A percentile compares a stretch with the other conserved stretches of the same genome.
Evolutionary conservation across 2,329 filamentous ascomycete genomes (phyloP).

Genomic region (Keithomyces neogunnii): DNA sequence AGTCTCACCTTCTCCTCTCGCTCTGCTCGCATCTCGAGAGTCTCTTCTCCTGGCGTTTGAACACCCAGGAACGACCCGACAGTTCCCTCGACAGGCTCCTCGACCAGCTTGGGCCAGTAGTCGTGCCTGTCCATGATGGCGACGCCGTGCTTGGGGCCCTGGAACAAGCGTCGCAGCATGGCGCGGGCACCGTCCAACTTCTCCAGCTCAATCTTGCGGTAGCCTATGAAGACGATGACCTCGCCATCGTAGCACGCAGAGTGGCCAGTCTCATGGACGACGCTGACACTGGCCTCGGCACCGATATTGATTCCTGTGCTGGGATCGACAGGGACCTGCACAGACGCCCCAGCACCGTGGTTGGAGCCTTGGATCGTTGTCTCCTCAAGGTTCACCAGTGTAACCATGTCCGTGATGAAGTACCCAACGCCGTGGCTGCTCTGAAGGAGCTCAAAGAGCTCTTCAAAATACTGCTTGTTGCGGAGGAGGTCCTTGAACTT

Average conservation of each 20-base stretch:
- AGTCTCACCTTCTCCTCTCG: background rate
- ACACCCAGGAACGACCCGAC: constrained; percentile 3
- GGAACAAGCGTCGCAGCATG: constrained; percentile 28
- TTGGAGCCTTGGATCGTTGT: constrained; percentile 8
- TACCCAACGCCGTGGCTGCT: constrained; percentile 16
- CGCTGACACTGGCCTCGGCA: constrained; percentile 10
- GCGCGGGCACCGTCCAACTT: constrained; percentile 17
- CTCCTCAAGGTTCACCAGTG: constrained; percentile 17
- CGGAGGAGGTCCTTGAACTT: constrained; percentile 20
- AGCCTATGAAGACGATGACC: constrained; percentile 20
- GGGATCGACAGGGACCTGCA: constrained; percentile 13
- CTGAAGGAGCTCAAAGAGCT: constrained; percentile 17
- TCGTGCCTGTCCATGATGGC: constrained; percentile 17
- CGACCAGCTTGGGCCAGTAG: constrained; percentile 18
- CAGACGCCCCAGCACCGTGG: constrained; percentile 9
- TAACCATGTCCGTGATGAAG: constrained; percentile 20
- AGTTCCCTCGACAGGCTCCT: constrained; percentile 15
- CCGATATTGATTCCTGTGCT: constrained; percentile 13
- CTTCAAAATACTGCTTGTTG: constrained; percentile 18
- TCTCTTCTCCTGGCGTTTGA: background rate
- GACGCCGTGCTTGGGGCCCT: constrained; percentile 32
- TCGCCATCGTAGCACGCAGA: constrained; percentile 18
- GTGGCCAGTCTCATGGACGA: constrained; percentile 14
- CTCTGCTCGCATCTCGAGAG: background rate
- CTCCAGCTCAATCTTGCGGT: constrained; percentile 17